Evolutionary conservation across 83 land plant species (phyloP).

Genomic region (Picea abies): DNA sequence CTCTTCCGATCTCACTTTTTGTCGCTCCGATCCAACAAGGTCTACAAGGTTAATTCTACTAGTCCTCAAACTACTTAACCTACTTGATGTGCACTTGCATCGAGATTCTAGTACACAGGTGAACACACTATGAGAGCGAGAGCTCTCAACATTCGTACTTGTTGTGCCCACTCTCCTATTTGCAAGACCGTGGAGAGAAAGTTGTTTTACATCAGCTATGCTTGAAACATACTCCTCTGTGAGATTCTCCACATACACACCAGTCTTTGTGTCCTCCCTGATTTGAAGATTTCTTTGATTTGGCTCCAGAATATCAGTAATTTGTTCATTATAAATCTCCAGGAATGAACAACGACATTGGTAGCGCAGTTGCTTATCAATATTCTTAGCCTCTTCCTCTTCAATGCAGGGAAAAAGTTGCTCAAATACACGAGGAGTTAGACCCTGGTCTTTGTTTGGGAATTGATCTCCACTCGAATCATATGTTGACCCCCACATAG

Average conservation of each 20-base stretch:
- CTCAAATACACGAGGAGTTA: slow-evolving; percentile 97
- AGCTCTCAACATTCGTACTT: slow-evolving; percentile 84
- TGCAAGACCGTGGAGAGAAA: slow-evolving; percentile 19
- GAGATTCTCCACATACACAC: slow-evolving; percentile 36
- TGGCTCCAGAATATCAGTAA: slow-evolving; percentile 94
- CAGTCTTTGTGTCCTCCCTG: slow-evolving; percentile 26
- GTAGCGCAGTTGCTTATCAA: slow-evolving; percentile 68
- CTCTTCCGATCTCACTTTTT: too few species aligned
- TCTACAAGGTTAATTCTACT: slow-evolving; percentile 94
- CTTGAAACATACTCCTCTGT: slow-evolving; percentile 82
- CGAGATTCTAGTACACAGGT: slow-evolving; percentile 81
- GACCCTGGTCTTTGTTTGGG: slow-evolving; percentile 77
- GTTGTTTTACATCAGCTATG: slow-evolving; percentile 67
- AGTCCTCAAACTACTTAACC: slow-evolving; percentile 76
- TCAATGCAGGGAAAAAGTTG: slow-evolving; percentile 80
- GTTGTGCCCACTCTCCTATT: slow-evolving; percentile 89
- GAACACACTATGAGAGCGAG: slow-evolving; percentile 86
- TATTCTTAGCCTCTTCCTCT: slow-evolving; percentile 89
- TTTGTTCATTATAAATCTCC: slow-evolving; percentile 99
- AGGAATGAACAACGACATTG: slow-evolving; percentile 93
- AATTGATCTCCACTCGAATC: slow-evolving; percentile 36
- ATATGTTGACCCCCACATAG: slow-evolving; percentile 89
- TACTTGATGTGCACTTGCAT: slow-evolving; percentile 78
- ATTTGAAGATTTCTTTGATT: slow-evolving; percentile 75
- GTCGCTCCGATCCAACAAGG: slow-evolving; percentile 98